Evolutionary conservation across 352 stramenopile species (phyloP), one percentile per base, ranked within the genome.

Genomic region (Pythium rishiriense): DNA sequence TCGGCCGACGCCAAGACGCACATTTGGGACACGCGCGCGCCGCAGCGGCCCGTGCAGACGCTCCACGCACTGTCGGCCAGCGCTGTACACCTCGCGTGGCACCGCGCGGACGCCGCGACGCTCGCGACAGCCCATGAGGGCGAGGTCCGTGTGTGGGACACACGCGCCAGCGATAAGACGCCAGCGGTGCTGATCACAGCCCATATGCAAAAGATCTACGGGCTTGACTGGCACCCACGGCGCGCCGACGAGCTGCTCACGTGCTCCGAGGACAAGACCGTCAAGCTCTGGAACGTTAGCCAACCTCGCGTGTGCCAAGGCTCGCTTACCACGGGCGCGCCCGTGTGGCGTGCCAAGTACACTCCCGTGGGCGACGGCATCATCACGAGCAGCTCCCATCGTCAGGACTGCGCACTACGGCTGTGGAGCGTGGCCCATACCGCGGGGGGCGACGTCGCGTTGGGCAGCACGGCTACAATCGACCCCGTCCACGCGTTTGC

Each of bases 161-260:
- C 85, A 15, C 78, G 86, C 28, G 69, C 72, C 1, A 79, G 79
- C 58, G 74, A 81, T 60, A 78, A 79, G 22, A 70, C 72, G 6
- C 81, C 85, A 0, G 78, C 73, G 14, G 79, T 76, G 39, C 64
- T 81, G 28, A 90, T 95, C 62, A 89, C 81, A 0, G 86, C 84
- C 21, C 86, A 93, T 59, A 89, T 91, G 81, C 86, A 95, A 45
- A 90, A 88, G 63, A 91, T 95, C 69, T 85, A 88, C 54, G 82
- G 78, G 3, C 64, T 95, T 7, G 85, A 93, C 62, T 95, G 87
- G 87, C 85, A 93, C 63, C 85, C 85, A 12, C 75, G 79, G 65
- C 80, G 80, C 14, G 74, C 79, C 73, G 77, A 93, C 29, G 84
- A 95, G 56, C 70, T 95, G 26, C 69, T 94, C n/a, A 95, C 87